A percentile compares a stretch with the other conserved stretches of the same genome.
Conservation (phyloP, 2,329 filamentous ascomycete genomes). For the Cladosporium sp. region DNA sequence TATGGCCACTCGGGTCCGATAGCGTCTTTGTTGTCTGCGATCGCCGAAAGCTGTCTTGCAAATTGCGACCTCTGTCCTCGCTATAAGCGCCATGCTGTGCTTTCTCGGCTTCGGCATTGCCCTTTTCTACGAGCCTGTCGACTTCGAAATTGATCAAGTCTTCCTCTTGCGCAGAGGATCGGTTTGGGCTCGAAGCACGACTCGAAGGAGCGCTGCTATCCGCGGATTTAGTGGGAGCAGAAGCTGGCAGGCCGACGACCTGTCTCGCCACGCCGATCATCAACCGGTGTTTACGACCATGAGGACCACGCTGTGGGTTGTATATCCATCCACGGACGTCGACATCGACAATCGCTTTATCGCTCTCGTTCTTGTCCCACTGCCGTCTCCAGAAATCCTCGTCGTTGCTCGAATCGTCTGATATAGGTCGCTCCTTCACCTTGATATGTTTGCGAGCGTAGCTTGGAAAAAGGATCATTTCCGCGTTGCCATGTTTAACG, state of each 20-base stretch:
- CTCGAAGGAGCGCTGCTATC: slow-evolving; percentile 39
- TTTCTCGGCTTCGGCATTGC: slow-evolving; percentile 64
- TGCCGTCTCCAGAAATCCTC: slow-evolving; percentile 72
- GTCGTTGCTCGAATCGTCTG: slow-evolving; percentile 36
- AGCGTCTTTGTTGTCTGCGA: slow-evolving; percentile 16
- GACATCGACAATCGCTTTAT: slow-evolving; percentile 84
- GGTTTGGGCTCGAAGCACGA: slow-evolving; percentile 39
- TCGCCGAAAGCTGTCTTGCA: not conserved
- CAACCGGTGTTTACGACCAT: slow-evolving; percentile 82
- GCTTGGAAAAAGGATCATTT: slow-evolving; percentile 92
- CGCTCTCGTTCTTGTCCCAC: slow-evolving; percentile 75
- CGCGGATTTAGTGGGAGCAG: slow-evolving; percentile 46
- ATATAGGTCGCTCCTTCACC: slow-evolving; percentile 24
- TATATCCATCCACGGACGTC: slow-evolving; percentile 97
- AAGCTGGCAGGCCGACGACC: slow-evolving; percentile 73
- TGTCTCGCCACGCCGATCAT: slow-evolving; percentile 82
- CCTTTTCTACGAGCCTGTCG: slow-evolving; percentile 68
- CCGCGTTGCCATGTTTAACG: slow-evolving; percentile 72
- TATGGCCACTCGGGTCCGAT: slow-evolving; percentile 21
- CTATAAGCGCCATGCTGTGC: slow-evolving; percentile 71
- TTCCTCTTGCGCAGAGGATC: slow-evolving; percentile 50
- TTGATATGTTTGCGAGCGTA: slow-evolving; percentile 74
- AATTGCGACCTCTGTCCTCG: slow-evolving; percentile 41
- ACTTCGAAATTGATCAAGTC: slow-evolving; percentile 71
- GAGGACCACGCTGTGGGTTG: slow-evolving; percentile 74